Percentiles rank a stretch among this genome's conserved stretches.
phyloP scores from a whole-genome alignment of 2,329 filamentous ascomycete species.

The Trichoderma simmonsii region DNA sequence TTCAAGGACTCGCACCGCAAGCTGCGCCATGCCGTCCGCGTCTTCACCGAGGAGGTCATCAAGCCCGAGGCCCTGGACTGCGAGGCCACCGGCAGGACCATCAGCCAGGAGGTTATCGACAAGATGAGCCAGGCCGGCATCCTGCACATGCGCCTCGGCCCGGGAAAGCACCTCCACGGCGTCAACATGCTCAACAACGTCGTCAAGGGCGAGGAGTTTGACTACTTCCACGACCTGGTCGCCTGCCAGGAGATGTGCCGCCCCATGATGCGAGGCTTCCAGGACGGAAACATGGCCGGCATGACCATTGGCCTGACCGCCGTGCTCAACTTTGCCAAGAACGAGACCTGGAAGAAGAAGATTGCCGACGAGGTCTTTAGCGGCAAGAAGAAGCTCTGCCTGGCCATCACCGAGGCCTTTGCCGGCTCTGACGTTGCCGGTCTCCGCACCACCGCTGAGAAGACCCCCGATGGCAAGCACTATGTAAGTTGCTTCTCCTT shows the following conservation, averaged over 20 bases:
- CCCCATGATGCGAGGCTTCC: constrained; percentile 72
- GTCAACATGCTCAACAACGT: constrained; percentile 65
- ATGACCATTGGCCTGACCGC: constrained; percentile 82
- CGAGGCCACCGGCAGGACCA: constrained; percentile 69
- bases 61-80: constrained; percentile 72
- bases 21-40: constrained; percentile 66
- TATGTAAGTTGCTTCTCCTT: constrained; percentile 49
- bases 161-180: constrained; percentile 76
- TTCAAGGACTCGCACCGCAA: constrained; percentile 71
- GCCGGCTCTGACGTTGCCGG: constrained; percentile 77
- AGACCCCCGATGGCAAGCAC: constrained; percentile 70
- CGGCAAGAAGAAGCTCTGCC: constrained; percentile 82
- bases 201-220: constrained; percentile 75
- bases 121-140: constrained; percentile 72
- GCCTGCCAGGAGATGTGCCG: constrained; percentile 70
- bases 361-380: constrained; percentile 70
- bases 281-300: constrained; percentile 83
- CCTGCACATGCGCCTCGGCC: constrained; percentile 78
- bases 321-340: constrained; percentile 72
- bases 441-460: constrained; percentile 72
- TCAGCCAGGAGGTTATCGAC: constrained; percentile 70
- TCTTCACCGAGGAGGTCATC: constrained; percentile 70
- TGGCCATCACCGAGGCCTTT: constrained; percentile 87
- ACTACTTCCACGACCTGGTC: constrained; percentile 83
- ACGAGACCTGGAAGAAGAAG: constrained; percentile 62